Percentiles rank a stretch among this genome's conserved stretches.
phyloP scores from a whole-genome alignment of 2,329 filamentous ascomycete species.

The Aureobasidium sp. region DNA sequence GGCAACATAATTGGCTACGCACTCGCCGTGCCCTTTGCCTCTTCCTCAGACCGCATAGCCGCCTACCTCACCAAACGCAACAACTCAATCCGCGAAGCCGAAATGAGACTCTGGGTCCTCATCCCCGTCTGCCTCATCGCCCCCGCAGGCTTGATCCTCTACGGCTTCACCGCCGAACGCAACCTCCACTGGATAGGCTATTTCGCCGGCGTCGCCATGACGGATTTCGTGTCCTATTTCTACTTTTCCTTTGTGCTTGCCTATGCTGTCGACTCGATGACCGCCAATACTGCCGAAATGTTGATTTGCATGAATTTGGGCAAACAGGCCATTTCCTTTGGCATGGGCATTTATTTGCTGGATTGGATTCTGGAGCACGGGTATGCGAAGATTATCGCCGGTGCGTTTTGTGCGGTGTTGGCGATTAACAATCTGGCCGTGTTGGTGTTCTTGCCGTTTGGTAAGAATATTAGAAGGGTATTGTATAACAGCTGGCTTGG shows the following conservation, averaged over 20 bases:
- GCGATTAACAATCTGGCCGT: slow-evolving; percentile 30
- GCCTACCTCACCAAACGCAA: slow-evolving; percentile 27
- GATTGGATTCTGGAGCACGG: slow-evolving; percentile 31
- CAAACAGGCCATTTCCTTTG: slow-evolving; percentile 33
- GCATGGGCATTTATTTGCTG: slow-evolving; percentile 30
- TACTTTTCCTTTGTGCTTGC: slow-evolving; percentile 48
- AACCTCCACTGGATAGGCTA: slow-evolving; percentile 33
- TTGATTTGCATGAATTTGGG: slow-evolving; percentile 40
- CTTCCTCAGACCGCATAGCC: slow-evolving; percentile 26
- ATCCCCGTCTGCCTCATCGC: slow-evolving; percentile 31
- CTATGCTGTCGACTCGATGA: slow-evolving; percentile 55
- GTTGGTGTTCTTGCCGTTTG: slow-evolving; percentile 30
- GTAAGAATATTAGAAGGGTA: slow-evolving; percentile 29
- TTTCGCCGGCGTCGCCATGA: slow-evolving; percentile 32
- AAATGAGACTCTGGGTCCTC: slow-evolving; percentile 29
- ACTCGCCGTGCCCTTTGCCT: slow-evolving; percentile 30
- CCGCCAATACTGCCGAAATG: slow-evolving; percentile 55
- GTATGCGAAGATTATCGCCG: slow-evolving; percentile 30
- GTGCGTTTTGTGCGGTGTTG: slow-evolving; percentile 30
- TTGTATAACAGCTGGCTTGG: slow-evolving; percentile 28
- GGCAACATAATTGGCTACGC: slow-evolving; percentile 31
- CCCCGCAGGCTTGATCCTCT: slow-evolving; percentile 30
- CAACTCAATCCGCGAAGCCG: slow-evolving; percentile 26
- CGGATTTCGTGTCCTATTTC: slow-evolving; percentile 30
- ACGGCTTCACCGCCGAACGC: slow-evolving; percentile 29